A percentile compares a stretch with the other conserved stretches of the same genome.
Conservation (phyloP, 495 filamentous ascomycete genomes). For the Penicillium canescens region DNA sequence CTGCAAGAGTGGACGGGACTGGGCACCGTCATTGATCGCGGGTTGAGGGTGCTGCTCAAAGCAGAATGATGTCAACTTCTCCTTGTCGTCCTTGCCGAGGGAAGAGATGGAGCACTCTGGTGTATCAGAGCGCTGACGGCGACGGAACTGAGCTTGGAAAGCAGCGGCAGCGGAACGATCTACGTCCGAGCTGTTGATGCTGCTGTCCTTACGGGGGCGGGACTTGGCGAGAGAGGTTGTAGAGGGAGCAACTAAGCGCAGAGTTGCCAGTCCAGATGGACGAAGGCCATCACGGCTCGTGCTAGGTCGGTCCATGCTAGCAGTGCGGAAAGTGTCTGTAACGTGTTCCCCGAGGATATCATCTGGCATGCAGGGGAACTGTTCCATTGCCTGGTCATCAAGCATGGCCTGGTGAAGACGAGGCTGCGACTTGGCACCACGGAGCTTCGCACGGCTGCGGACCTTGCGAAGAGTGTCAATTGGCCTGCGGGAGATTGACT, state of each 20-base stretch:
- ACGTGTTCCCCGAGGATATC: slow-evolving; percentile 13
- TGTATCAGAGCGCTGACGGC: slow-evolving; percentile 35
- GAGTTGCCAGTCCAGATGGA: slow-evolving; percentile 27
- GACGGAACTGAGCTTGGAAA: slow-evolving; percentile 39
- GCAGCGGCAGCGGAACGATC: slow-evolving; percentile 42
- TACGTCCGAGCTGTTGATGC: slow-evolving; percentile 30
- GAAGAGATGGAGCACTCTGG: slow-evolving; percentile 20
- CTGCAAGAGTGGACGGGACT: slow-evolving; percentile 32
- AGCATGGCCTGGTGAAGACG: slow-evolving; percentile 31
- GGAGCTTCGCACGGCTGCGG: slow-evolving; percentile 47
- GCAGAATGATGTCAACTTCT: slow-evolving; percentile 36
- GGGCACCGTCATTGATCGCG: slow-evolving; percentile 7
- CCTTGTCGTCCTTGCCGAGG: slow-evolving; percentile 16
- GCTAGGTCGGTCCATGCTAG: slow-evolving; percentile 27
- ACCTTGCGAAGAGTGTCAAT: slow-evolving; percentile 50
- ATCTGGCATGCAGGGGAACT: slow-evolving; percentile 38
- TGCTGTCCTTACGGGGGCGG: slow-evolving; percentile 33
- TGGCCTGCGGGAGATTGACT: slow-evolving; percentile 40
- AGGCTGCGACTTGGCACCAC: slow-evolving; percentile 44
- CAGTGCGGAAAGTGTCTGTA: slow-evolving; percentile 10
- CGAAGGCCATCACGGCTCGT: slow-evolving; percentile 30
- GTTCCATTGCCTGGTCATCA: slow-evolving; percentile 25
- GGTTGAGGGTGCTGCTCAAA: slow-evolving; percentile 36
- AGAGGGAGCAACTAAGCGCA: slow-evolving; percentile 43
- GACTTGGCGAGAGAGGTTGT: slow-evolving; percentile 35